Base-by-base conservation (phyloP, 306 rosid genomes). In the Dryas alaskensis region DNA sequence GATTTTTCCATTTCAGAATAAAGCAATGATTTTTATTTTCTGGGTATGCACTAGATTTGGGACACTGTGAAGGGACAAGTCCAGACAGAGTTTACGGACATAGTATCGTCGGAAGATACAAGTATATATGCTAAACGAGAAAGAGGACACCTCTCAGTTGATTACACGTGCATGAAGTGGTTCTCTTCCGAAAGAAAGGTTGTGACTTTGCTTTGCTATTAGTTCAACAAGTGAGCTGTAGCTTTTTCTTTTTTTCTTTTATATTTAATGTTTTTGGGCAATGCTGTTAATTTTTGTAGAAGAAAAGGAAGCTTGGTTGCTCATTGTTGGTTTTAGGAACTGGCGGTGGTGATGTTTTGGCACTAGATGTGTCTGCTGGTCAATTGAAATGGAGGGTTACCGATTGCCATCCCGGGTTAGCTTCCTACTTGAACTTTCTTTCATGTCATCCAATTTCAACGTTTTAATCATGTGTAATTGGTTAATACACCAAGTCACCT, bases 141-240 rank as follows among this genome's bases (percentile, higher is more conserved):
- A 12, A 89, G 84, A 63, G 99, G 97, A n/a, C 99, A 91, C 61
- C 97, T 94, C 47, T 90, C 99, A 4, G 81, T 94, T 60, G 99
- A 94, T 79, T 94, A 89, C 72, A 94, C 96, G 0, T 94, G 99
- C 89, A 92, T 94, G 92, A 90, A 86, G 74, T 94, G 97, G 97
- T 74, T 88, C 48, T 89, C 88, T 62, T 73, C 86, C 46, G 86
- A 89, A 69, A 80, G 65, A 83, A 94, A 92, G 98, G 98, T 92
- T 27, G 31, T 43, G 22, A 17, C 3, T 52, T 53, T 69, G 25
- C 47, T 46, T 58, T 59, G 31, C 16, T 22, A 11, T 43, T 42
- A 46, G 22, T 49, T 7, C 22, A 10, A 52, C 6, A 10, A 40
- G 54, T 59, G 9, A 0, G 70, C n/a, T 27, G 61, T 59, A 8